These are phyloP conservation scores for Saprolegnia diclina DNA, from an alignment of 352 stramenopile species.

Conservation along the genomic window DNA sequence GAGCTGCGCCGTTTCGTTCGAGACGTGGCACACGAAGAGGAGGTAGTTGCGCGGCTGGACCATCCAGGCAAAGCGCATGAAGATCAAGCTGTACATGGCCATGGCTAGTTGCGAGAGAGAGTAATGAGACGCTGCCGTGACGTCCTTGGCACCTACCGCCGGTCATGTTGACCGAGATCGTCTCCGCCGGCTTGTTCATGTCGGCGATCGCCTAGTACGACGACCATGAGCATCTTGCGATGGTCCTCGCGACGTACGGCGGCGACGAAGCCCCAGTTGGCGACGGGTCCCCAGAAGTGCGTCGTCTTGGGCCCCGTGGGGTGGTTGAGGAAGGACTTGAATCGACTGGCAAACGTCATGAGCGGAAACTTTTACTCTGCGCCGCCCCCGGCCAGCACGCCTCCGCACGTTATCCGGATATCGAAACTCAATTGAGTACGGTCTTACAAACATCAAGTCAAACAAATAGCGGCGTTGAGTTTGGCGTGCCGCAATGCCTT, in stretches of 20 bases:
- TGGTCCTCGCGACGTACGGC: conserved; percentile 42
- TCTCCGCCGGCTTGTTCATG: conserved; percentile 76
- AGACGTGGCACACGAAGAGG: conserved; percentile 74
- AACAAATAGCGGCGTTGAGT: neutral
- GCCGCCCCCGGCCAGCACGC: neutral
- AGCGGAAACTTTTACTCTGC: neutral
- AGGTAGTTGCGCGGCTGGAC: conserved; percentile 85
- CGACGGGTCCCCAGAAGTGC: conserved; percentile 84
- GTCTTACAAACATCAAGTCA: neutral
- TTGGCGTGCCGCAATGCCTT: neutral
- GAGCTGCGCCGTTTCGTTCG: conserved; percentile 76
- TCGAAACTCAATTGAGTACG: neutral
- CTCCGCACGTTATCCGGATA: conserved; percentile 6
- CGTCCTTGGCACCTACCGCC: conserved; percentile 35
- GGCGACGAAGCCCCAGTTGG: conserved; percentile 85
- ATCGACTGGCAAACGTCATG: conserved; percentile 37
- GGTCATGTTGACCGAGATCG: conserved; percentile 86
- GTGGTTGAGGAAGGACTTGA: conserved; percentile 71
- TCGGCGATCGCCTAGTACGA: conserved; percentile 68
- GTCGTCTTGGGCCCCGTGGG: conserved; percentile 81
- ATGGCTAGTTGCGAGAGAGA: conserved; percentile 39
- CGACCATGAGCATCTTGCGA: conserved; percentile 13
- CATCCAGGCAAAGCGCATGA: conserved; percentile 87
- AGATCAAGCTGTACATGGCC: conserved; percentile 80
- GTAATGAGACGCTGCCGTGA: neutral